Conservation (phyloP, 2,329 filamentous ascomycete genomes). For the Ceratocystis cubensis region DNA sequence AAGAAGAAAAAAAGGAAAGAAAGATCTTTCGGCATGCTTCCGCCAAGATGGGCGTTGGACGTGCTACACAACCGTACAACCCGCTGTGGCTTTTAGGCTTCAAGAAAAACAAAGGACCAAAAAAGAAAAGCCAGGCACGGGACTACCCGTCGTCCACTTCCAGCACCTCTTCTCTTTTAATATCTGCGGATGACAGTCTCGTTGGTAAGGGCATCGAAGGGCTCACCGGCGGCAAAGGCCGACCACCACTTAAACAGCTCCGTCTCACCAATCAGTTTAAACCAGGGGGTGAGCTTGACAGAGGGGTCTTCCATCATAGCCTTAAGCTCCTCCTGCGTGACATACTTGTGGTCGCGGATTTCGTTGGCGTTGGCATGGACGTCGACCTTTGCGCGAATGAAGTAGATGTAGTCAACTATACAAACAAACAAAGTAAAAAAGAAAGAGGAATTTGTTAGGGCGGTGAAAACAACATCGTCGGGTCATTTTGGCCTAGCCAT, state of each 20-base stretch:
- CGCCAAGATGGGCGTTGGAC: neutral
- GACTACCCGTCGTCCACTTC: constrained; percentile 29
- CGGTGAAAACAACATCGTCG: no score
- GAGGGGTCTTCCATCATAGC: constrained; percentile 67
- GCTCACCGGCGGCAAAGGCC: constrained; percentile 55
- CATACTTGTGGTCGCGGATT: constrained; percentile 72
- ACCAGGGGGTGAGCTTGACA: constrained; percentile 93
- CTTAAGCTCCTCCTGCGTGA: constrained; percentile 70
- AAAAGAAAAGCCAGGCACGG: constrained; percentile 1
- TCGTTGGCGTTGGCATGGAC: constrained; percentile 76
- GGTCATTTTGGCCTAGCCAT: neutral
- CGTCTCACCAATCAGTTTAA: constrained; percentile 95
- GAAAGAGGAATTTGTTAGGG: no score
- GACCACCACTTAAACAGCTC: constrained; percentile 98
- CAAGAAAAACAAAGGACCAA: neutral
- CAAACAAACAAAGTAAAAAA: no score
- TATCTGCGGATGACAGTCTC: constrained; percentile 70
- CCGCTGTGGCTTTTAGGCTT: neutral
- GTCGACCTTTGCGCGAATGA: constrained; percentile 85
- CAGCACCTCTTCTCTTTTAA: constrained; percentile 35
- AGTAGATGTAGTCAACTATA: constrained; percentile 92
- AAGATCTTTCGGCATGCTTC: constrained; percentile 2
- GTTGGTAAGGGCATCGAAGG: constrained; percentile 68
- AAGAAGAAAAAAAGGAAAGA: constrained; percentile 3
- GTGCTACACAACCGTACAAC: neutral